Conservation (phyloP, 2,329 filamentous ascomycete genomes). For the Diaporthe longicolla region DNA sequence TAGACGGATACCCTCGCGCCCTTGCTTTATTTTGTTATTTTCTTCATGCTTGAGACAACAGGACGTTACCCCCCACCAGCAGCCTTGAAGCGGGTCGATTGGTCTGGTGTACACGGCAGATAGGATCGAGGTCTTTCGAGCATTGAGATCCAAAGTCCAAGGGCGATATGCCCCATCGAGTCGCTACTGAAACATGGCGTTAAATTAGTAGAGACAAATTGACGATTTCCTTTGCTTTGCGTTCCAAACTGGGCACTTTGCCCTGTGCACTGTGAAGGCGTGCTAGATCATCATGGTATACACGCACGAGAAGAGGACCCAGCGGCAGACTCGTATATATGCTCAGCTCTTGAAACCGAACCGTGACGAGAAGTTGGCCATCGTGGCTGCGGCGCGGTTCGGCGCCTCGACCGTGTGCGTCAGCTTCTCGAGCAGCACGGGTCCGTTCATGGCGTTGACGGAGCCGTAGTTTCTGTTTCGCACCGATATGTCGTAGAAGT, state of each 20-base stretch:
- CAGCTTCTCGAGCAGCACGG: constrained; percentile 89
- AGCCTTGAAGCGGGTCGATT: constrained; percentile 29
- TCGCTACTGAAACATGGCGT: constrained; percentile 26
- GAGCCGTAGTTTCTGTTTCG: constrained; percentile 94
- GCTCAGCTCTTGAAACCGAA: constrained; percentile 72
- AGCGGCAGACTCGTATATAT: not conserved
- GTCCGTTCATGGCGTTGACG: constrained; percentile 92
- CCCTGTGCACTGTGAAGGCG: constrained; percentile 7
- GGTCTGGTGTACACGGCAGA: constrained; percentile 33
- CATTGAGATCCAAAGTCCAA: constrained; percentile 13
- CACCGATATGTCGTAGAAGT: constrained; percentile 93
- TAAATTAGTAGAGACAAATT: constrained; percentile 36
- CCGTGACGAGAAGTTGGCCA: constrained; percentile 80
- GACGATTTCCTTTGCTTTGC: constrained; percentile 23
- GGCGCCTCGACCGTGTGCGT: constrained; percentile 74
- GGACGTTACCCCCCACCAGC: constrained; percentile 30
- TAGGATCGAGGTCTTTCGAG: constrained; percentile 18
- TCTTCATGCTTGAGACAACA: constrained; percentile 28
- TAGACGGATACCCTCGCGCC: constrained; percentile 28
- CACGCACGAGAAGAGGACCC: not conserved
- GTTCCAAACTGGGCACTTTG: not conserved
- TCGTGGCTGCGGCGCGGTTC: constrained; percentile 72
- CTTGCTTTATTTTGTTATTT: not conserved
- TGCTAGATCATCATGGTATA: constrained; percentile 21
- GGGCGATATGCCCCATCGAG: constrained; percentile 6